Evolutionary conservation across 73 alveolate genomes (phyloP), one percentile per base, ranked within the genome.

Genomic region (Strombidium stylifer): DNA sequence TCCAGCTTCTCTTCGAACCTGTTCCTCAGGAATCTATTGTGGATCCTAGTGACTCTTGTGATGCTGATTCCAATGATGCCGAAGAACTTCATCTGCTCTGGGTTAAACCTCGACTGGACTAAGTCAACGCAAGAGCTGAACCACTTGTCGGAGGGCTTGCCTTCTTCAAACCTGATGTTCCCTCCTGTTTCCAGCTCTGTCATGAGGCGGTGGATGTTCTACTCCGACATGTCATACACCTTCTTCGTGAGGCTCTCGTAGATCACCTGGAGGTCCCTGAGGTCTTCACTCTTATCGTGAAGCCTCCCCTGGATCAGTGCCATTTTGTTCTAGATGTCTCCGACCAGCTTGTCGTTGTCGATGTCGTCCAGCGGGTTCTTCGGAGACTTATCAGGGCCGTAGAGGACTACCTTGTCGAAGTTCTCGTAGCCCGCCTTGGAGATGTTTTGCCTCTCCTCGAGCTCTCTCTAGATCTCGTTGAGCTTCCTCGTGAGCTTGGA

Each of bases 131-230:
- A 72, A 0, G 70, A 44, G 3, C 19, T 21, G 44, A 32, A 52
- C 74, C 77, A 72, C 35, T 72, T 72, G 31, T 72, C 85, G 12
- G 59, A 42, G 11, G 69, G 51, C 30, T 69, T 69, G 5, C 82
- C 85, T 51, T 72, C 85, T 10, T 21, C 80, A 24, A 48, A 66
- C 30, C 80, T 59, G 16, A 88, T 75, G 61, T 91, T 91, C 0
- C 98, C 96, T 2, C 98, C 98, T 11, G 98, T 79, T 53, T 84
- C 92, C 41, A 91, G 69, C 65, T 91, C 98, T 3, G 90, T 71
- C 34, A 86, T 69, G 42, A 91, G 73, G 18, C 86, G 25, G 42
- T 74, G 87, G 41, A 74, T 74, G 45, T 74, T 74, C 42, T 74
- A 60, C 66, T 74, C 87, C 14, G 87, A 66, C 19, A 74, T 39